Evolutionary conservation across 2,329 filamentous ascomycete genomes (phyloP).

Genomic region (Conoideocrella luteorostrata): DNA sequence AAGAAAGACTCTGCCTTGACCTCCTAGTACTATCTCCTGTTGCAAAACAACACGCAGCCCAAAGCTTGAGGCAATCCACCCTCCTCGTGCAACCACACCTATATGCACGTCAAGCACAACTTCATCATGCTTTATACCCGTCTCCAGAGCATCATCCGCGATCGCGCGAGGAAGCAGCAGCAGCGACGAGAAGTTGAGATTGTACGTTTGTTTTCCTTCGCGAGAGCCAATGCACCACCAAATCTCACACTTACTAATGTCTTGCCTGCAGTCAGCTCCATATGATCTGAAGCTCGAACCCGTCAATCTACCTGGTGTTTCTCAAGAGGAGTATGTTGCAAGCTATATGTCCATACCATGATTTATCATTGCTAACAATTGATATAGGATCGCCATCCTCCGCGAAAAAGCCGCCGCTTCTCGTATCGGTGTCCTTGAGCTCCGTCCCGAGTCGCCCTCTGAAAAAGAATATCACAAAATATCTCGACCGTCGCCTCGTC

Average conservation of each 20-base stretch:
- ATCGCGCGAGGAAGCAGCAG: constrained; percentile 36
- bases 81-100: no score
- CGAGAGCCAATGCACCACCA: not conserved
- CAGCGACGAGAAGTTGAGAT: constrained; percentile 38
- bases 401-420: constrained; percentile 47
- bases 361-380: constrained; percentile 1
- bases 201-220: constrained; percentile 26
- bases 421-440: constrained; percentile 39
- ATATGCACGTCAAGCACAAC: constrained; percentile 33
- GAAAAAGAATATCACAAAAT: constrained; percentile 10
- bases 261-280: constrained; percentile 44
- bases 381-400: constrained; percentile 39
- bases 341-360: not conserved
- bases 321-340: constrained; percentile 50
- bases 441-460: constrained; percentile 6
- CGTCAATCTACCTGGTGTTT: constrained; percentile 47
- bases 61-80: no score
- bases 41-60: not conserved
- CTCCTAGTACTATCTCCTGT: no score
- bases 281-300: constrained; percentile 52
- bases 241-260: constrained; percentile 2
- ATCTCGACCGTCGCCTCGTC: constrained; percentile 9
- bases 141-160: constrained; percentile 34
- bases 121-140: constrained; percentile 38
- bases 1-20: no score